Conservation (phyloP, 1,139 yeast genomes). For the Lodderomyces metapsilosis region DNA sequence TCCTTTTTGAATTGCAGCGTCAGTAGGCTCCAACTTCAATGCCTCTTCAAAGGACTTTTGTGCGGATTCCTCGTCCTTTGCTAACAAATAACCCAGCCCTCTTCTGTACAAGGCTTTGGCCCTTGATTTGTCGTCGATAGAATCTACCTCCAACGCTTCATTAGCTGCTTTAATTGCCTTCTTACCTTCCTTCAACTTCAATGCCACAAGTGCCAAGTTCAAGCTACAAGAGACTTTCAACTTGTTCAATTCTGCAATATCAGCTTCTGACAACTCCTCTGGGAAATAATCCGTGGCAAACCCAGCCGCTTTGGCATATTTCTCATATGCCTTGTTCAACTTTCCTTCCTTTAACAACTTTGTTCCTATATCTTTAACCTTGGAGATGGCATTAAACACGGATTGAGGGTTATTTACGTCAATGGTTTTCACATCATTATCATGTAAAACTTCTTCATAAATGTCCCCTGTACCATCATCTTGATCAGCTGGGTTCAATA, state of each 20-base stretch:
- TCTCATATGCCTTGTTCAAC: slow-evolving; percentile 53
- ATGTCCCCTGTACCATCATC: slow-evolving; percentile 86
- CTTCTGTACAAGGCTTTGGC: slow-evolving; percentile 87
- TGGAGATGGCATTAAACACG: slow-evolving; percentile 63
- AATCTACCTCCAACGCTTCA: slow-evolving; percentile 64
- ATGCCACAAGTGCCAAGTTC: slow-evolving; percentile 74
- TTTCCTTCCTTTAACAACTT: slow-evolving; percentile 66
- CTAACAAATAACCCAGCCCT: slow-evolving; percentile 67
- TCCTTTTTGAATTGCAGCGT: slow-evolving; percentile 71
- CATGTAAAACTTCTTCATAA: slow-evolving; percentile 75
- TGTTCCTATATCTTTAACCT: slow-evolving; percentile 81
- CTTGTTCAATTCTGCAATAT: slow-evolving; percentile 46
- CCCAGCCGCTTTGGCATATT: slow-evolving; percentile 69
- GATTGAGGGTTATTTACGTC: slow-evolving; percentile 58
- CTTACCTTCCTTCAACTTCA: slow-evolving; percentile 59
- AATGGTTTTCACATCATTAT: slow-evolving; percentile 55
- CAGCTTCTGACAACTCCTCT: slow-evolving; percentile 58
- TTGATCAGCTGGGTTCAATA: slow-evolving; percentile 32
- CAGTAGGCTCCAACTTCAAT: slow-evolving; percentile 62
- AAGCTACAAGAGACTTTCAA: slow-evolving; percentile 63
- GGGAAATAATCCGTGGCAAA: slow-evolving; percentile 76
- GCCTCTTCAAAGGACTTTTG: slow-evolving; percentile 67
- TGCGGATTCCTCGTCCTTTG: slow-evolving; percentile 73
- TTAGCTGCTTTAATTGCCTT: slow-evolving; percentile 60
- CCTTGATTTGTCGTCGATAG: slow-evolving; percentile 61